Base-by-base conservation (phyloP, 139 green algal genomes). In the Dunaliella sp. region DNA sequence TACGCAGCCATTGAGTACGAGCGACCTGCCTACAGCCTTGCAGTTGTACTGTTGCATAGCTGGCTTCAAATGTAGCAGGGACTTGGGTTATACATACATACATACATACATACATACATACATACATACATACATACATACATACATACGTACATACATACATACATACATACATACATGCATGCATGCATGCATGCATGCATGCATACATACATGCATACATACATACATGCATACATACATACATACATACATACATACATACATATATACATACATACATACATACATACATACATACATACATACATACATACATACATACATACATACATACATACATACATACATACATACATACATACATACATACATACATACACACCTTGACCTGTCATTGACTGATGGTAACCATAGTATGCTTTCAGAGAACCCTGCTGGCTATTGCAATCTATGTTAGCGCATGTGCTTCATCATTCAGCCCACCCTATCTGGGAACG, bases 181-280 rank as follows among this genome's bases (percentile, higher is more conserved):
- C 58, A 74, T 74, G 58, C 58, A 74, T 74, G 58, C 58, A 74
- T 74, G 58, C 58, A n/a, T 74, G 58, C 58, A n/a, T 74, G 58
- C 58, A 74, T 74, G 58, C n/a, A n/a, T n/a, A n/a, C n/a, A n/a
- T 65, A 65, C 48, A 65, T 26, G 16, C 48, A 65, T 65, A 16
- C 48, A 65, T 7, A 16, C 16, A 16, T 26, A 65, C 7, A 16
- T 65, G 16, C n/a, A 65, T 7, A 65, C n/a, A n/a, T n/a, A 65
- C 48, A 65, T 26, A 65, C 48, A 65, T 16, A 65, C 48, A 7
- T 7, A 7, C 7, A 65, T 65, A 7, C 7, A 65, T 65, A 65
- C 7, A 65, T 65, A 65, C 7, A 65, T 65, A 65, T 16, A 65
- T 26, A 65, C 48, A 65, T 26, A 16, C 48, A 65, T 65, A 65